phyloP scores from a whole-genome alignment of 2,329 filamentous ascomycete genomes.

The Clonostachys byssicola region DNA sequence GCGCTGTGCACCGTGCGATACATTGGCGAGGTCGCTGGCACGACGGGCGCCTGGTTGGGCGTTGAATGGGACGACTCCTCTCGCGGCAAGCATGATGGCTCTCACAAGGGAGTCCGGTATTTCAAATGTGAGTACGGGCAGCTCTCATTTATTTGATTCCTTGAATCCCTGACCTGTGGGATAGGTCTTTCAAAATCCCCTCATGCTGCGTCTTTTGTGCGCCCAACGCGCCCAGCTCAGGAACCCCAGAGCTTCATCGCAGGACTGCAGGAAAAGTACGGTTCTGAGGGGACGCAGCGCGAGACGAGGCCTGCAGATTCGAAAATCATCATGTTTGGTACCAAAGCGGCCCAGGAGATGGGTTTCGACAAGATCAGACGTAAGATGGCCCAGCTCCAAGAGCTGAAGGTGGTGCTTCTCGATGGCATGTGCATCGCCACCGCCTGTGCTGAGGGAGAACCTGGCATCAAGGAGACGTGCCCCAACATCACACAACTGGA shows the following conservation, averaged over 20 bases:
- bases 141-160: not conserved
- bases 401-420: slow-evolving; percentile 76
- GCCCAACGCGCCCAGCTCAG: slow-evolving; percentile 70
- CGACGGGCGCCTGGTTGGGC: slow-evolving; percentile 79
- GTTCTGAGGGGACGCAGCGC: slow-evolving; percentile 25
- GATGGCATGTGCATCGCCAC: slow-evolving; percentile 65
- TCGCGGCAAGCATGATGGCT: slow-evolving; percentile 87
- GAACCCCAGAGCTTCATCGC: slow-evolving; percentile 68
- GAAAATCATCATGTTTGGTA: slow-evolving; percentile 62
- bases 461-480: slow-evolving; percentile 44
- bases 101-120: slow-evolving; percentile 73
- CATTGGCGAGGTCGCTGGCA: slow-evolving; percentile 70
- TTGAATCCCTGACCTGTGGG: slow-evolving; percentile 41
- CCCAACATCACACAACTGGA: slow-evolving; percentile 75
- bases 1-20: slow-evolving; percentile 83
- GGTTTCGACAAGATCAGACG: slow-evolving; percentile 90
- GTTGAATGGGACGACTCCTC: slow-evolving; percentile 93
- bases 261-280: slow-evolving; percentile 76
- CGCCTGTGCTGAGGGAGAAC: slow-evolving; percentile 22
- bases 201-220: slow-evolving; percentile 82
- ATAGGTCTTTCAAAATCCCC: slow-evolving; percentile 56
- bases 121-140: slow-evolving; percentile 64
- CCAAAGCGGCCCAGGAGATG: slow-evolving; percentile 85
- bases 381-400: slow-evolving; percentile 72
- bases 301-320: slow-evolving; percentile 11